Evolutionary conservation across 345 rosid genomes (phyloP).

Genomic region (Eutrema heterophyllum): DNA sequence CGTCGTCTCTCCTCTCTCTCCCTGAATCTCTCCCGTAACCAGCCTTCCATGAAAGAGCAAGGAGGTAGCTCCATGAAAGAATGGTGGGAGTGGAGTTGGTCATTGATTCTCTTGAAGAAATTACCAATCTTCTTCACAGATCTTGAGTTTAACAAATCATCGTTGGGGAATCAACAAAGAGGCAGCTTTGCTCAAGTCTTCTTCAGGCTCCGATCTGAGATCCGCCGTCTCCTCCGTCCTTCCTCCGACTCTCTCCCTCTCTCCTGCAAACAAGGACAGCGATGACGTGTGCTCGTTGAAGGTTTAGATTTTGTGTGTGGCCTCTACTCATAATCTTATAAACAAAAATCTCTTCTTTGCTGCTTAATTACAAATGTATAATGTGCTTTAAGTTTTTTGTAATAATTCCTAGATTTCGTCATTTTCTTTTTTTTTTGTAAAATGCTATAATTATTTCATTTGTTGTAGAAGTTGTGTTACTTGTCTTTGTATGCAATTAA

Average conservation of each 20-base stretch:
- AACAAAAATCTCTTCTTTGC: not conserved
- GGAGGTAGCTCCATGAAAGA: conserved; percentile 47
- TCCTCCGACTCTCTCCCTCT: conserved; percentile 34
- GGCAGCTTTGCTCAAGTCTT: conserved; percentile 67
- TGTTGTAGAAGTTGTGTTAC: not conserved
- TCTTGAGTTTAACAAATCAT: conserved; percentile 59
- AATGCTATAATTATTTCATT: conserved; percentile 14
- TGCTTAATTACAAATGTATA: not conserved
- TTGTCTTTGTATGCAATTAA: not conserved
- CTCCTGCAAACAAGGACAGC: conserved; percentile 12
- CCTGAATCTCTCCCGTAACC: conserved; percentile 34
- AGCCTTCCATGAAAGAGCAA: conserved; percentile 42
- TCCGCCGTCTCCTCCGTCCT: conserved; percentile 40
- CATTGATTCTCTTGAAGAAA: conserved; percentile 63
- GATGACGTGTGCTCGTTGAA: conserved; percentile 11
- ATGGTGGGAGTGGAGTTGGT: conserved; percentile 87
- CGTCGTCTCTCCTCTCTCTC: conserved; percentile 70
- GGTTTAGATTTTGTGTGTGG: not conserved
- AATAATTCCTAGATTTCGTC: not conserved
- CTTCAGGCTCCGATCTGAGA: conserved; percentile 51
- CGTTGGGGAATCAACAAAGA: conserved; percentile 32
- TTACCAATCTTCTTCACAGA: conserved; percentile 57
- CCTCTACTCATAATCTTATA: not conserved
- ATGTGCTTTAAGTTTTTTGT: not conserved
- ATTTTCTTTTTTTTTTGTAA: not conserved